Evolutionary conservation across 305 asterid genomes (phyloP).

Genomic region (Fraxinus sp.): DNA sequence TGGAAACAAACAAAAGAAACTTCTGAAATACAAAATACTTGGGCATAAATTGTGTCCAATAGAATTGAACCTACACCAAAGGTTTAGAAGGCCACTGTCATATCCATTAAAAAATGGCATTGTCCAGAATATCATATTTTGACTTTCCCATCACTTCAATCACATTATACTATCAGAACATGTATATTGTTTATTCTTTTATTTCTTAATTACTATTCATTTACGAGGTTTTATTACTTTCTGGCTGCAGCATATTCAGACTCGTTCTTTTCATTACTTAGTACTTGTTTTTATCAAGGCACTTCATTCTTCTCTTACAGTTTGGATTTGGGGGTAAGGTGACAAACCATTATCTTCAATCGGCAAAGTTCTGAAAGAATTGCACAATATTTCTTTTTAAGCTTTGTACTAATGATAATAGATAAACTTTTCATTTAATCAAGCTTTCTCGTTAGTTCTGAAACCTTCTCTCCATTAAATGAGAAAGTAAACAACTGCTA

Average conservation of each 20-base stretch:
- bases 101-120: background rate
- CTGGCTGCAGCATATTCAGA: background rate
- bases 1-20: background rate
- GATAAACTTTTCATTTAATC: background rate
- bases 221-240: background rate
- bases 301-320: conserved; percentile 6
- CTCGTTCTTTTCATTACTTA: background rate
- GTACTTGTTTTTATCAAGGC: background rate
- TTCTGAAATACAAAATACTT: background rate
- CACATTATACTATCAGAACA: conserved; percentile 9
- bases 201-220: background rate
- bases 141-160: background rate
- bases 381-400: background rate
- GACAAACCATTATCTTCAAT: background rate
- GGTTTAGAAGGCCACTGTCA: background rate
- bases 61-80: background rate
- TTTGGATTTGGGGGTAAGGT: background rate
- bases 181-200: background rate
- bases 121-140: background rate
- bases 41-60: background rate
- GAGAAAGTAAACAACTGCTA: background rate
- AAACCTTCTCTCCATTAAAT: conserved; percentile 14
- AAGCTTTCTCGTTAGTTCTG: conserved; percentile 4
- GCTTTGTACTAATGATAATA: background rate
- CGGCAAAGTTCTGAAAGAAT: background rate